Base-by-base conservation (phyloP, 1,284 basidiomycete species). In the Fomitopsis palustris region DNA sequence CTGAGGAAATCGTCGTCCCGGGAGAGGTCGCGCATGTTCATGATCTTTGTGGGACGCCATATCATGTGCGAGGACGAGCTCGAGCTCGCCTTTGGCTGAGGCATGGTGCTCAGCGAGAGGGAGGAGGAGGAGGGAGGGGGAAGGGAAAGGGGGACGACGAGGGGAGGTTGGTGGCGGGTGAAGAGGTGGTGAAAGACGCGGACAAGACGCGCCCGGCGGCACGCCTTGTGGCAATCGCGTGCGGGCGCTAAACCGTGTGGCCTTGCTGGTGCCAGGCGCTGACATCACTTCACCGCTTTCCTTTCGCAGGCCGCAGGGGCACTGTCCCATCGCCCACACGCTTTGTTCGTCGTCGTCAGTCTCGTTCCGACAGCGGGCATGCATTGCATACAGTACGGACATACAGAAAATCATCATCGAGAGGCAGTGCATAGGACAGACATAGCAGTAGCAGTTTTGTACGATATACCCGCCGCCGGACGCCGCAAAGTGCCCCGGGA, bases 1-100 rank as follows among this genome's bases (percentile, higher is more conserved):
- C 87, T 89, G 71, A 93, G 84, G 73, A 92, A 93, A 75, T 93
- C 90, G 73, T 93, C 90, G 76, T 93, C 91, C 73, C 84, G 86
- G 64, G 90, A 88, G 60, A 93, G 82, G 82, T 93, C 90, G 72
- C 82, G 82, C 80, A 91, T 88, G 77, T 91, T 89, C 91, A 93
- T 93, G 65, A 88, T 85, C 79, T 88, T 92, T 53, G 89, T 92
- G 21, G 84, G 84, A 47, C 86, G 84, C 89, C 89, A 92, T 78
- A 74, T 67, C 62, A 62, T 54, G 43, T 64, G 57, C 9, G 58
- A 57, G 16, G 62, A 66, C 58, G 66, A 63, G 55, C 63, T 60
- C 41, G 62, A 54, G 57, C 63, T 59, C 58, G 66, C 61, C 58
- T 64, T 53, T 51, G 58, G 60, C 56, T 64, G 60, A 59, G 66